These are phyloP conservation scores for Chrysoporthe puriensis DNA, from an alignment of 2,329 filamentous ascomycete genomes.

Conservation along the genomic window DNA sequence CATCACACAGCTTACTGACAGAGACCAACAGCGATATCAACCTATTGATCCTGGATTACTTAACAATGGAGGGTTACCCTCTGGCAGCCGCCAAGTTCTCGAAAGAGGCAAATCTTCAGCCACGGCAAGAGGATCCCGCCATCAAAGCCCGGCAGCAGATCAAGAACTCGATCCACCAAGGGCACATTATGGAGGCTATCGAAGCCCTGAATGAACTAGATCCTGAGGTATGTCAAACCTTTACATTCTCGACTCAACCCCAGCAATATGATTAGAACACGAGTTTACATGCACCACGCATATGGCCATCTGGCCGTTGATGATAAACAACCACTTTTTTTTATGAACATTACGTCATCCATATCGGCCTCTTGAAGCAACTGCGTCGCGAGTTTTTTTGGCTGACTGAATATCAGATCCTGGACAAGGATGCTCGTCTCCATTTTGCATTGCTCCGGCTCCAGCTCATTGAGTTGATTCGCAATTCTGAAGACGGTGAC, in stretches of 20 bases:
- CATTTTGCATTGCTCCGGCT: slow-evolving; percentile 90
- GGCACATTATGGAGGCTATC: slow-evolving; percentile 84
- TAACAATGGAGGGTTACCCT: slow-evolving; percentile 94
- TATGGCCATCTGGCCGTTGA: slow-evolving; percentile 86
- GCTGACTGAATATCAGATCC: slow-evolving; percentile 62
- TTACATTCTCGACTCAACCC: slow-evolving; percentile 16
- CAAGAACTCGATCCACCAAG: slow-evolving; percentile 80
- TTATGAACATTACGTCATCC: slow-evolving; percentile 65
- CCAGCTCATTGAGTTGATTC: slow-evolving; percentile 92
- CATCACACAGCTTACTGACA: slow-evolving; percentile 28
- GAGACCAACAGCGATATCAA: slow-evolving; percentile 79
- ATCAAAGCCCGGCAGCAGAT: slow-evolving; percentile 83
- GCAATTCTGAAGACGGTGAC: slow-evolving; percentile 73
- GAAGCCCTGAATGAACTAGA: slow-evolving; percentile 87
- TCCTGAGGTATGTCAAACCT: slow-evolving; percentile 68
- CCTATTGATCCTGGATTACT: slow-evolving; percentile 91
- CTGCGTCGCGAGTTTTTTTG: slow-evolving; percentile 22
- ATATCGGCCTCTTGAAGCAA: slow-evolving; percentile 36
- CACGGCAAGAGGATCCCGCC: slow-evolving; percentile 70
- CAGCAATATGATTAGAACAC: slow-evolving; percentile 84
- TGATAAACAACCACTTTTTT: slow-evolving; percentile 76
- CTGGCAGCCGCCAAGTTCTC: slow-evolving; percentile 92
- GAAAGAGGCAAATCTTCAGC: slow-evolving; percentile 84
- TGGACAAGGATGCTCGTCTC: slow-evolving; percentile 80
- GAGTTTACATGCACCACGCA: slow-evolving; percentile 99